Evolutionary conservation across 2,329 filamentous ascomycete species (phyloP), one percentile per base, ranked within the genome.

Genomic region (Lachnellula suecica): DNA sequence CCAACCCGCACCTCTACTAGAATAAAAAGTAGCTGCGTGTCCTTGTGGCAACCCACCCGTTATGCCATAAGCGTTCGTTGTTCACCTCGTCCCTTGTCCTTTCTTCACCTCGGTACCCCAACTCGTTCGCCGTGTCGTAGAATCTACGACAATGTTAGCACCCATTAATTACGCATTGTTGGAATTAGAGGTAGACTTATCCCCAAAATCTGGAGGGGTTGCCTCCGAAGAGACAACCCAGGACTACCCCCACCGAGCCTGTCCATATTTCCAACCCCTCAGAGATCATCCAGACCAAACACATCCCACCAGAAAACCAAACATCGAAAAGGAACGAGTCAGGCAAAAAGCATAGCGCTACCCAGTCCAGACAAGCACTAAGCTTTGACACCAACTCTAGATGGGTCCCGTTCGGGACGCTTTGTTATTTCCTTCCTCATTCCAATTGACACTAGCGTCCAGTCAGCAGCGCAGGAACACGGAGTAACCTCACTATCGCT

Each of bases 321-420:
- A 13, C n/a, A 23, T 29, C 37, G 27, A 46, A 41, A 20, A 19
- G 41, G 44, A 25, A 57, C 44, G 48, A 51, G 41, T 51, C 47
- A 31, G 45, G 58, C 56, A 63, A 49, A 52, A 31, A 20, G 49
- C 35, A 49, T 45, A 49, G 51, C 54, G 58, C 59, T 57, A 59
- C 59, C 59, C 60, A 61, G 54, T 53, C 56, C 60, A 66, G 89
- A 93, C 89, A 92, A 93, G 90, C 81, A 79, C 89, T 77, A 91
- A 85, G 78, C 90, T 91, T 91, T 95, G 90, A 95, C 86, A 77
- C 88, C 88, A 91, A 91, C 88, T 82, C 86, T 70, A 83, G 88
- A 91, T 90, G 91, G 88, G 89, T 91, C 89, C 90, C 79, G 73
- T 72, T 57, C 59, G 59, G 51, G 59, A 63, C 58, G 54, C 44